Evolutionary conservation across 2,329 filamentous ascomycete species (phyloP).

Genomic region (Hypoxylon sp.): DNA sequence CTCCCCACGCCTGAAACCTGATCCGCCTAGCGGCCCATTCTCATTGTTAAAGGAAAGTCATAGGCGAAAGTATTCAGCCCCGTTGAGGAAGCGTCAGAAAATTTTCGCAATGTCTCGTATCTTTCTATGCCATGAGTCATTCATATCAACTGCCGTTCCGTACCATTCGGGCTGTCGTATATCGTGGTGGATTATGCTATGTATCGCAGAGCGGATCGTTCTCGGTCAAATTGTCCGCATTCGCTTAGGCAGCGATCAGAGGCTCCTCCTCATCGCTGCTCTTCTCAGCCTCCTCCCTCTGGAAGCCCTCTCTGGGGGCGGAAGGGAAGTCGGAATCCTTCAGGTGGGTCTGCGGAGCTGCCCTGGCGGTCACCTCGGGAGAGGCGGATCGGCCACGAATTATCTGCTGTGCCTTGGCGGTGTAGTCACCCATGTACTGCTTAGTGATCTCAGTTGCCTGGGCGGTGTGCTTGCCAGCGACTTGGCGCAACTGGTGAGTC

Average conservation of each 20-base stretch:
- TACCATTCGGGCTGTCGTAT: conserved; percentile 30
- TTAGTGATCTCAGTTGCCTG: conserved; percentile 71
- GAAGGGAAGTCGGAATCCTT: conserved; percentile 60
- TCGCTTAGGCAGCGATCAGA: conserved; percentile 45
- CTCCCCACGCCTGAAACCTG: conserved; percentile 21
- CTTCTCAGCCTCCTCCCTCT: conserved; percentile 35
- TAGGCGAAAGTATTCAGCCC: conserved; percentile 23
- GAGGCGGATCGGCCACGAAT: conserved; percentile 60
- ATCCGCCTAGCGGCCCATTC: conserved; percentile 22
- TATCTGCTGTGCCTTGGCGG: conserved; percentile 71
- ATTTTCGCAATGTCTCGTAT: conserved; percentile 36
- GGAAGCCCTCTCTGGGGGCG: conserved; percentile 51
- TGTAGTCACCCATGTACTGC: conserved; percentile 74
- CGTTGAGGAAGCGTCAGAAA: conserved; percentile 28
- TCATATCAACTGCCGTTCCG: conserved; percentile 37
- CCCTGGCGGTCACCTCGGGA: conserved; percentile 52
- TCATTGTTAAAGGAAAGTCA: conserved; percentile 33
- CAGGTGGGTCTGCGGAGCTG: conserved; percentile 40
- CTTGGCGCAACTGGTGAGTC: conserved; percentile 67
- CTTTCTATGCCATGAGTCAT: conserved; percentile 41
- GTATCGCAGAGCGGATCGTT: conserved; percentile 32
- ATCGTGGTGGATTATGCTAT: conserved; percentile 25
- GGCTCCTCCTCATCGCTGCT: conserved; percentile 46
- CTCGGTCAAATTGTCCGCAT: conserved; percentile 9
- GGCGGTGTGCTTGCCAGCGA: conserved; percentile 70